Percentiles rank a stretch among this genome's conserved stretches.
phyloP scores from a whole-genome alignment of 495 filamentous ascomycete genomes.

The Aspergillus conjunctus region DNA sequence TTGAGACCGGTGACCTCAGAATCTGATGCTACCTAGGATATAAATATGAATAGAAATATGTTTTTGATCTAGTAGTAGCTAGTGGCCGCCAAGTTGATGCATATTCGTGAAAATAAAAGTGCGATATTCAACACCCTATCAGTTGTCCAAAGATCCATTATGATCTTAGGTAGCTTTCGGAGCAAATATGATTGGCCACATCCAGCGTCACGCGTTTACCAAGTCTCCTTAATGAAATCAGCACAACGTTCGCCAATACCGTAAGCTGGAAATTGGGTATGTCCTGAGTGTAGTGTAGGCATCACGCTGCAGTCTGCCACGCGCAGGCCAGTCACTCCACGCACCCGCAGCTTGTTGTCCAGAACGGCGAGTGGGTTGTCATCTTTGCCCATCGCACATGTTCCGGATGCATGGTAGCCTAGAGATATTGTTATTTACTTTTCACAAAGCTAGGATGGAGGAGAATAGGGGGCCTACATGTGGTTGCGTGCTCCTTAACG shows the following conservation, averaged over 20 bases:
- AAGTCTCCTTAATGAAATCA: slow-evolving; percentile 54
- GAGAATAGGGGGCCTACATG: slow-evolving; percentile 39
- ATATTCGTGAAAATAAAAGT: too few relatives aligned
- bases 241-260: slow-evolving; percentile 62
- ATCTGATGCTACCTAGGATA: too few relatives aligned
- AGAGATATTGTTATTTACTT: slow-evolving; percentile 16
- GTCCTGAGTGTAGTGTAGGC: slow-evolving; percentile 56
- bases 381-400: slow-evolving; percentile 55
- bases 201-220: slow-evolving; percentile 14
- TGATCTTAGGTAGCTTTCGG: too few relatives aligned
- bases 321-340: slow-evolving; percentile 52
- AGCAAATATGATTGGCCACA: too few relatives aligned
- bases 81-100: too few relatives aligned
- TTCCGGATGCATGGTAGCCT: slow-evolving; percentile 56
- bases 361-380: slow-evolving; percentile 54
- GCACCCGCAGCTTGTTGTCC: slow-evolving; percentile 54
- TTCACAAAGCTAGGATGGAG: neutral
- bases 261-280: slow-evolving; percentile 62
- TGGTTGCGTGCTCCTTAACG: slow-evolving; percentile 55
- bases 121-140: too few relatives aligned
- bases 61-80: too few relatives aligned
- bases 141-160: too few relatives aligned
- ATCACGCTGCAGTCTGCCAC: slow-evolving; percentile 62
- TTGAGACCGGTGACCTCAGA: too few relatives aligned
- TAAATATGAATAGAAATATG: too few relatives aligned